Base-by-base conservation (phyloP, 352 stramenopile genomes). In the Phytophthora sp. region DNA sequence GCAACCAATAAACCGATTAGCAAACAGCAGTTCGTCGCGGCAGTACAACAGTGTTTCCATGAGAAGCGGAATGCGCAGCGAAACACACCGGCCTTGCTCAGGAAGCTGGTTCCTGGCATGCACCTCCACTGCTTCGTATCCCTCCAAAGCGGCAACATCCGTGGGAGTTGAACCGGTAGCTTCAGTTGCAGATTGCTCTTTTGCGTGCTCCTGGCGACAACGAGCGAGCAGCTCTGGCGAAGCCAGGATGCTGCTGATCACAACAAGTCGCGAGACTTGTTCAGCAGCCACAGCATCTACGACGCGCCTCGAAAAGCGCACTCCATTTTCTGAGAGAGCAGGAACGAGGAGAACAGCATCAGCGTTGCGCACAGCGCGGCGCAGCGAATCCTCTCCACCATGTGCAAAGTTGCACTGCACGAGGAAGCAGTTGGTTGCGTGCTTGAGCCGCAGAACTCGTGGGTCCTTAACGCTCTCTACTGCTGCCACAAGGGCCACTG, bases 21-120 rank as follows among this genome's bases (percentile, higher is more conserved):
- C 82, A 35, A 86, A 94, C 26, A 91, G 59, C 30, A 94, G 71
- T 51, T 93, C 84, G 30, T 92, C 82, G 18, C 80, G 84, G 48
- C 82, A 91, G 48, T 89, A 87, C 11, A 92, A 62, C 27, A 92
- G 62, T 21, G 80, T 87, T 57, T 94, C 84, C 84, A 94, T 92
- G 35, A 92, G 65, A 21, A 91, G 45, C 18, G 84, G 84, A 48
- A 92, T 78, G 2, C 84, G 79, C 15, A 94, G 62, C 42, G 66
- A 77, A 23, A 94, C 74, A 64, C 67, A 84, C 31, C 72, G 65
- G 7, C 67, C 61, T 53, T 28, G 56, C 44, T 88, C 84, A 12
- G 55, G 53, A 3, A 81, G 59, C 8, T 70, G 21, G 18, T 34
- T 66, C 28, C 79, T 64, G n/a, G 82, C 84, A 38, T 93, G 79